phyloP scores from a whole-genome alignment of 2,329 filamentous ascomycete species.

The Penicillium sp. region DNA sequence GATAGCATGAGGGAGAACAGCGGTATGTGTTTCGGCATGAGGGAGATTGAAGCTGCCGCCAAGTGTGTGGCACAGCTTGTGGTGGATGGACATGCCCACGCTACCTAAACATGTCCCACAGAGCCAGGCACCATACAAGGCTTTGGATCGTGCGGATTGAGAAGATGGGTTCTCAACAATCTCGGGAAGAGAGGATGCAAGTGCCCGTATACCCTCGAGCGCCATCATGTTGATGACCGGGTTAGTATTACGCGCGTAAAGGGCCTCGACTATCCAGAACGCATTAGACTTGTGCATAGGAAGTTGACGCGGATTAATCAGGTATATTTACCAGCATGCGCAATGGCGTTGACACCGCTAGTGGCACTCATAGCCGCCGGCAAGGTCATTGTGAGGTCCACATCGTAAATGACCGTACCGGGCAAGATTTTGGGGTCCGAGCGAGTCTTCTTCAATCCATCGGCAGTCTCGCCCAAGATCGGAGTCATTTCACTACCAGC shows the following conservation, averaged over 20 bases:
- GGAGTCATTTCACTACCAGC: constrained; percentile 64
- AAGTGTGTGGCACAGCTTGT: constrained; percentile 65
- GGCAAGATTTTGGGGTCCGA: constrained; percentile 60
- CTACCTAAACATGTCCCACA: constrained; percentile 60
- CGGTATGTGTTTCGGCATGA: constrained; percentile 64
- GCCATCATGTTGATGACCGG: constrained; percentile 60
- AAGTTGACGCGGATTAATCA: background rate
- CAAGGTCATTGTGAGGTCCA: constrained; percentile 60
- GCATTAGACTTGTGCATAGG: background rate
- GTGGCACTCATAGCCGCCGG: constrained; percentile 54
- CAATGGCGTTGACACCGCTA: constrained; percentile 65
- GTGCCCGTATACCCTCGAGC: constrained; percentile 54
- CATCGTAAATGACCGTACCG: constrained; percentile 62
- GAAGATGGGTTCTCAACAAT: constrained; percentile 50
- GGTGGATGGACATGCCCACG: constrained; percentile 63
- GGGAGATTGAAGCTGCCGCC: constrained; percentile 64
- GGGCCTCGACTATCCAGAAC: constrained; percentile 52
- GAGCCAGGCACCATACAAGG: constrained; percentile 64
- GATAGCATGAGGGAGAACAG: constrained; percentile 61
- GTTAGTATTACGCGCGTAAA: constrained; percentile 62
- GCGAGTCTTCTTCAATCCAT: constrained; percentile 58
- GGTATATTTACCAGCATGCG: constrained; percentile 52
- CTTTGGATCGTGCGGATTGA: constrained; percentile 49
- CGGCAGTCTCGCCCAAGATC: constrained; percentile 60
- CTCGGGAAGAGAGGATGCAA: constrained; percentile 54